Base-by-base conservation (phyloP, 257 asterid species). In the Prunella vulgaris region DNA sequence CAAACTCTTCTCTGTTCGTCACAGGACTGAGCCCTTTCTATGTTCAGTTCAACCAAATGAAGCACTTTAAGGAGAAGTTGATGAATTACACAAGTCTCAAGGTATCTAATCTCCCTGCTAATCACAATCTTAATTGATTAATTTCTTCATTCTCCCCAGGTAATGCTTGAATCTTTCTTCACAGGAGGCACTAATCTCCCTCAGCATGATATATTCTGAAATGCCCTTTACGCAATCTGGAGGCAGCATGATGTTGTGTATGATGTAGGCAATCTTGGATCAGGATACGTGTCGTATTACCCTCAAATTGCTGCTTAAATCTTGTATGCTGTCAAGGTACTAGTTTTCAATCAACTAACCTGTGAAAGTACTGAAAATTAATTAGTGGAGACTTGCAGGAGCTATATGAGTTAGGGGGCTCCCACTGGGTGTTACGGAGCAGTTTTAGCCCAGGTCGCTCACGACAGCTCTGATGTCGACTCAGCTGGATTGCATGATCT, bases 351-450 rank as follows among this genome's bases (percentile, higher is more conserved):
- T 27, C 64, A 58, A 27, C 42, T 58, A 58, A 24, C 14, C 21
- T 58, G 1, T 14, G 28, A 9, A 15, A 33, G 15, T 3, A 17
- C 15, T 15, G 28, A 60, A 15, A 8, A 5, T 32, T 5, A 32
- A 32, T 32, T 32, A 10, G 17, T 8, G 30, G 27, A 57, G 62
- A 51, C 30, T 57, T 61, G 27, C 83, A 87, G 96, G 90, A 79
- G 49, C 65, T 89, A 7, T 79, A 87, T 42, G 28, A 40, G 40
- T 42, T 81, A 7, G 96, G 95, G 14, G 95, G 95, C 83, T 14
- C 95, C 96, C 4, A 18, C 87, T 21, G 93, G 96, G 10, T 89
- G 94, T 27, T 85, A 85, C 65, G 87, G 90, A 7, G 71, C 90
- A 5, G 71, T 68, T 51, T 30, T 87, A 30, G 73, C 75, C 38